Percentiles rank a stretch among this genome's conserved stretches.
Evolutionary conservation across 768 basidiomycete genomes (phyloP).

Genomic region (Leccinum uliginosum): DNA sequence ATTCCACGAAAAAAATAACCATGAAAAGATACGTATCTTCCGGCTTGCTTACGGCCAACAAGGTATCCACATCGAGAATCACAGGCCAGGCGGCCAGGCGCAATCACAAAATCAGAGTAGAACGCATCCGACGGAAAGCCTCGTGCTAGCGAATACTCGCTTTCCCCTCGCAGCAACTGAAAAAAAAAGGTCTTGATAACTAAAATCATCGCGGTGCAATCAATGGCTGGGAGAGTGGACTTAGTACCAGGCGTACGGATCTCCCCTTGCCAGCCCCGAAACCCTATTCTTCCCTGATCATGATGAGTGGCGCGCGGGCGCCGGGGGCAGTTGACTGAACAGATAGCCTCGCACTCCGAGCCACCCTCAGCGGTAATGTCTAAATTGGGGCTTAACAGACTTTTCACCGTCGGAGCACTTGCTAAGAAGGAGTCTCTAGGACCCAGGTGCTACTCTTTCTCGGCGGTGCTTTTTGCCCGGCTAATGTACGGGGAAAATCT

Average conservation of each 20-base stretch:
- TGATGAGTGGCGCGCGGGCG: neutral
- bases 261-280: neutral
- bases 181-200: neutral
- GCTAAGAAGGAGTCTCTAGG: neutral
- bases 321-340: neutral
- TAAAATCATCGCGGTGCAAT: neutral
- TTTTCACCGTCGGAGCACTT: conserved; percentile 1
- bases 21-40: neutral
- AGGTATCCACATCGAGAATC: neutral
- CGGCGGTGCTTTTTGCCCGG: neutral
- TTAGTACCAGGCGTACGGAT: neutral
- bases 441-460: neutral
- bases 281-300: neutral
- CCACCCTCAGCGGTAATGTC: conserved; percentile 1
- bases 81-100: neutral
- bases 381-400: conserved; percentile 11
- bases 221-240: neutral
- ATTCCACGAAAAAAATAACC: neutral
- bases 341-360: neutral
- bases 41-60: neutral
- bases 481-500: neutral
- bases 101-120: neutral
- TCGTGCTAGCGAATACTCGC: neutral
- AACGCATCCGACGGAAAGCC: neutral
- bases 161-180: conserved; percentile 2